phyloP scores from a whole-genome alignment of 192 early-diverging fungal genomes.

The Endogone sp. region DNA sequence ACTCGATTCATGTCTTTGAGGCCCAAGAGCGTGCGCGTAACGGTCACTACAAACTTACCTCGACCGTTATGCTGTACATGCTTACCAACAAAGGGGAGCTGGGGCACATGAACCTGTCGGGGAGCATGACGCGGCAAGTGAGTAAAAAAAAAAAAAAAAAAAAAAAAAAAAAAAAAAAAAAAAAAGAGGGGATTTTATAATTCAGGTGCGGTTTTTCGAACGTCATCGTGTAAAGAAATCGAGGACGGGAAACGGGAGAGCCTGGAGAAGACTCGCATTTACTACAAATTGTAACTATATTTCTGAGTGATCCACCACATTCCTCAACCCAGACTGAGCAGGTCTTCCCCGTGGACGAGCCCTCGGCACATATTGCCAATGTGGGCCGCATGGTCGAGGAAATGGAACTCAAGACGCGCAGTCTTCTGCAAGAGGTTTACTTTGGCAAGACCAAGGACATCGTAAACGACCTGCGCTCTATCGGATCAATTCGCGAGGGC shows the following conservation, averaged over 20 bases:
- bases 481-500: conserved; percentile 69
- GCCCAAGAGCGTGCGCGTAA: conserved; percentile 79
- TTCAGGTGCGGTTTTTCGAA: too few relatives aligned
- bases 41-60: conserved; percentile 95
- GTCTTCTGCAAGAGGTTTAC: conserved; percentile 90
- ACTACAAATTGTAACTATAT: too few relatives aligned
- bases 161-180: too few relatives aligned
- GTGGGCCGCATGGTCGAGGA: conserved; percentile 97
- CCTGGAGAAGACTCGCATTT: too few relatives aligned
- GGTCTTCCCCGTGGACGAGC: conserved; percentile 74
- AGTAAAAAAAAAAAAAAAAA: background rate
- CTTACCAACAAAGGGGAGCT: conserved; percentile 62
- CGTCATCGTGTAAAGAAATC: too few relatives aligned
- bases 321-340: conserved; percentile 72
- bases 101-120: conserved; percentile 81
- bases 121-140: conserved; percentile 92
- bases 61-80: conserved; percentile 94
- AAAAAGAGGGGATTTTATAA: too few relatives aligned
- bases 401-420: conserved; percentile 98
- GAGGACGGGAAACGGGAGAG: too few relatives aligned
- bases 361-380: conserved; percentile 81
- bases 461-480: conserved; percentile 86
- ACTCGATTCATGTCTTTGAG: conserved; percentile 97
- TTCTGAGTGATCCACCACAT: too few relatives aligned
- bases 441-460: conserved; percentile 98